phyloP scores from a whole-genome alignment of 2,329 filamentous ascomycete genomes.

The Cercospora sesami region DNA sequence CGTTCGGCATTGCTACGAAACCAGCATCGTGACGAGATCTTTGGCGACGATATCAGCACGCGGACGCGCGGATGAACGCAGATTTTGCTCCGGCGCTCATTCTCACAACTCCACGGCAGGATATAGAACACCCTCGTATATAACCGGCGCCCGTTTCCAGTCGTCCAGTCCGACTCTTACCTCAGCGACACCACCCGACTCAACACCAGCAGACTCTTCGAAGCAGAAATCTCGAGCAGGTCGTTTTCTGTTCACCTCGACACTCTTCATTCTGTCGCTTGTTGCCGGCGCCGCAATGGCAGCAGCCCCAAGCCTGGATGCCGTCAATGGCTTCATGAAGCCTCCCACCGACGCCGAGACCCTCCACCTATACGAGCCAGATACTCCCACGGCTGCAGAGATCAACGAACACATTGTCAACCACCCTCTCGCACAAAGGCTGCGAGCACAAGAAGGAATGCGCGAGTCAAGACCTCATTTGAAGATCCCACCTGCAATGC shows the following conservation, averaged over 20 bases:
- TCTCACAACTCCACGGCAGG: slow-evolving; percentile 21
- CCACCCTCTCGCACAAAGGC: slow-evolving; percentile 69
- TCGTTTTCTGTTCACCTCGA: slow-evolving; percentile 42
- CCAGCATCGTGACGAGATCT: slow-evolving; percentile 22
- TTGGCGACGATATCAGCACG: slow-evolving; percentile 24
- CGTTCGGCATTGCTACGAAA: slow-evolving; percentile 15
- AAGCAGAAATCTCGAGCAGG: slow-evolving; percentile 7
- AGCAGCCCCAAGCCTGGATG: slow-evolving; percentile 53
- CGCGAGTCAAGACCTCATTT: slow-evolving; percentile 80
- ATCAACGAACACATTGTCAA: slow-evolving; percentile 73
- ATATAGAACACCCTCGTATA: slow-evolving; percentile 18
- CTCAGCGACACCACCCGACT: neutral
- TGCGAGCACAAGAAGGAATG: slow-evolving; percentile 67
- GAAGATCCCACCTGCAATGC: slow-evolving; percentile 72
- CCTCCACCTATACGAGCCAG: slow-evolving; percentile 62
- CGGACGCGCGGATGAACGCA: slow-evolving; percentile 1
- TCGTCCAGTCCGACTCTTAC: slow-evolving; percentile 8
- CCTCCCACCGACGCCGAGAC: slow-evolving; percentile 72
- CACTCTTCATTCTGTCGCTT: slow-evolving; percentile 52
- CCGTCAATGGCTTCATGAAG: slow-evolving; percentile 52
- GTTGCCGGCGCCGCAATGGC: slow-evolving; percentile 60
- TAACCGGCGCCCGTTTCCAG: slow-evolving; percentile 18
- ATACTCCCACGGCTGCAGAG: slow-evolving; percentile 52
- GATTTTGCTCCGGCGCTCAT: slow-evolving; percentile 8
- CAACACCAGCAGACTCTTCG: neutral